Conservation (phyloP, 257 asterid species). For the Misopates orontium region DNA sequence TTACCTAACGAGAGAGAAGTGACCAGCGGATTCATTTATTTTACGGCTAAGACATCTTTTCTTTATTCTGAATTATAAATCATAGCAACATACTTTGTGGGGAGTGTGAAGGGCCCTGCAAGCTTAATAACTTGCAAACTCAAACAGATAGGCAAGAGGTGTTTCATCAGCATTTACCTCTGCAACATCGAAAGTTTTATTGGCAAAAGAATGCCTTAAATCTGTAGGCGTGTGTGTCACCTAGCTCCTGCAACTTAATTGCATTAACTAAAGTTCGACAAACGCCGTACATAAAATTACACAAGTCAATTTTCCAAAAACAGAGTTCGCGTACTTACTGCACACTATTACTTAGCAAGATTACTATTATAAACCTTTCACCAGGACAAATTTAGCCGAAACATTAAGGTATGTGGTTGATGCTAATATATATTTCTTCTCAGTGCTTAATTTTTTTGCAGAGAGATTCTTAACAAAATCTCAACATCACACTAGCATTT, state of each 20-base stretch:
- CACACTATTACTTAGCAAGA: neutral
- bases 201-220: neutral
- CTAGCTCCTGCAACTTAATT: neutral
- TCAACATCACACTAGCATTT: constrained; percentile 10
- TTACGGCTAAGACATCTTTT: no score
- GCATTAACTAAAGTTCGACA: neutral
- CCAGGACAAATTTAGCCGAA: neutral
- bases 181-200: neutral
- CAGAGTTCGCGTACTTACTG: neutral
- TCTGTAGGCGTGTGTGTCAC: neutral
- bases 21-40: no score
- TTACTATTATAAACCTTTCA: neutral
- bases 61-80: no score
- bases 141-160: neutral
- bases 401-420: no score
- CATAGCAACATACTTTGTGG: no score
- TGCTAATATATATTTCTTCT: no score
- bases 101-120: no score
- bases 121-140: no score
- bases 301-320: neutral
- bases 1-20: no score
- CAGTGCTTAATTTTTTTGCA: neutral
- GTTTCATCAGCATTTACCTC: neutral
- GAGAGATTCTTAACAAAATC: neutral
- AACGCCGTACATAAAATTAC: neutral